Conservation (phyloP, 148 eudicot genomes). For the Rhododendron molle region DNA sequence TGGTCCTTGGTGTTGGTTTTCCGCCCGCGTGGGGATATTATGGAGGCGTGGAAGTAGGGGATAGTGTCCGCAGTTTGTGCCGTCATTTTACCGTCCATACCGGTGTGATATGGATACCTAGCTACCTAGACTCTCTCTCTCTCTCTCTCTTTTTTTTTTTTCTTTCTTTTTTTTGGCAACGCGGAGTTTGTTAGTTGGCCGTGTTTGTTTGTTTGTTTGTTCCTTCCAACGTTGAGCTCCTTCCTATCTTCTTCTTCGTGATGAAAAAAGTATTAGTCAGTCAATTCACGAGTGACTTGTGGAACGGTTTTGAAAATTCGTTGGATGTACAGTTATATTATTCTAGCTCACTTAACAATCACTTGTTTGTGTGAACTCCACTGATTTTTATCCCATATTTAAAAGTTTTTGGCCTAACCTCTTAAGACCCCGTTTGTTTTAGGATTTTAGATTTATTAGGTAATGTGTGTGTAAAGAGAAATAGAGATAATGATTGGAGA, state of each 20-base stretch:
- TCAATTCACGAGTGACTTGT: not conserved
- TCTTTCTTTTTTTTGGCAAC: not conserved
- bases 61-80: not conserved
- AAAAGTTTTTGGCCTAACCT: not conserved
- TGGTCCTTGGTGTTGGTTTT: not conserved
- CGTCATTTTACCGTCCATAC: not conserved
- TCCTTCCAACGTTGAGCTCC: not conserved
- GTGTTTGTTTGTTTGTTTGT: too few relatives aligned
- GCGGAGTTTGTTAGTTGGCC: not conserved
- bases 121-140: not conserved
- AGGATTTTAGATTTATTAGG: too few relatives aligned
- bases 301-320: not conserved
- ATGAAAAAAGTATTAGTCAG: not conserved
- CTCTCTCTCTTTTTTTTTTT: too few relatives aligned
- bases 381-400: not conserved
- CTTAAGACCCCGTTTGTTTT: too few relatives aligned
- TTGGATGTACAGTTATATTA: not conserved
- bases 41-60: not conserved
- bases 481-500: too few relatives aligned
- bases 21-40: slow-evolving; percentile 4
- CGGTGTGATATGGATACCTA: not conserved
- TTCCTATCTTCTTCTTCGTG: not conserved
- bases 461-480: too few relatives aligned
- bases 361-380: not conserved
- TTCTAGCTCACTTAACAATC: too few relatives aligned